Evolutionary conservation across 345 rosid genomes (phyloP).

Genomic region (Pugionium cornutum): DNA sequence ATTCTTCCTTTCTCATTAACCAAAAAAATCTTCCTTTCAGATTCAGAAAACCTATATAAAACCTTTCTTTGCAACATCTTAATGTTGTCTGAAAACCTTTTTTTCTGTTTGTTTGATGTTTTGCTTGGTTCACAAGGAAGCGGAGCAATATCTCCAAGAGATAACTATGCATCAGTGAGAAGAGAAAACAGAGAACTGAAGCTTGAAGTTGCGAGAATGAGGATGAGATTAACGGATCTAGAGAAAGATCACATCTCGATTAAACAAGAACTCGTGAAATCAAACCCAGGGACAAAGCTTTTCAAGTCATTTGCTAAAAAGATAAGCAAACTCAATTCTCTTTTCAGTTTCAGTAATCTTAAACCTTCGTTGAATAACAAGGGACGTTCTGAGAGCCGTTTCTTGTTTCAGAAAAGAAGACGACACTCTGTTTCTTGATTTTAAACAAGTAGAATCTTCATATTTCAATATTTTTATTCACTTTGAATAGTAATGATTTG

Average conservation of each 20-base stretch:
- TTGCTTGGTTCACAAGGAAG: conserved; percentile 48
- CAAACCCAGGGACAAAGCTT: conserved; percentile 70
- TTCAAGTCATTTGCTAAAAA: conserved; percentile 80
- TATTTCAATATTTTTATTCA: conserved; percentile 18
- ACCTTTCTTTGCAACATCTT: too few relatives aligned
- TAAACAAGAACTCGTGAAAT: conserved; percentile 79
- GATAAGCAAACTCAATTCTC: conserved; percentile 71
- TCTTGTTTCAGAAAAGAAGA: conserved; percentile 72
- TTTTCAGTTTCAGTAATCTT: conserved; percentile 62
- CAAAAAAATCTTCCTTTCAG: background rate
- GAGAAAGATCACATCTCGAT: conserved; percentile 94
- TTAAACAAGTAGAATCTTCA: background rate
- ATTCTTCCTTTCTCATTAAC: too few relatives aligned
- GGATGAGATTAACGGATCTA: conserved; percentile 94
- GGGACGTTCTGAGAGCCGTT: conserved; percentile 59
- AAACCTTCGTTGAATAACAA: conserved; percentile 54
- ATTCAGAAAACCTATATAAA: background rate
- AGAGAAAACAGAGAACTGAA: conserved; percentile 95
- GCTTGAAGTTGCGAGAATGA: conserved; percentile 98
- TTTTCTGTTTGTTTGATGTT: background rate
- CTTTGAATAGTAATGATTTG: conserved; percentile 24
- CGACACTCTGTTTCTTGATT: conserved; percentile 79
- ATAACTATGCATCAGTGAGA: conserved; percentile 92
- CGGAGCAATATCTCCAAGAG: conserved; percentile 97
- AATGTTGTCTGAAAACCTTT: background rate